Evolutionary conservation across 148 eudicot genomes (phyloP).

Genomic region (Spergularia bocconei): DNA sequence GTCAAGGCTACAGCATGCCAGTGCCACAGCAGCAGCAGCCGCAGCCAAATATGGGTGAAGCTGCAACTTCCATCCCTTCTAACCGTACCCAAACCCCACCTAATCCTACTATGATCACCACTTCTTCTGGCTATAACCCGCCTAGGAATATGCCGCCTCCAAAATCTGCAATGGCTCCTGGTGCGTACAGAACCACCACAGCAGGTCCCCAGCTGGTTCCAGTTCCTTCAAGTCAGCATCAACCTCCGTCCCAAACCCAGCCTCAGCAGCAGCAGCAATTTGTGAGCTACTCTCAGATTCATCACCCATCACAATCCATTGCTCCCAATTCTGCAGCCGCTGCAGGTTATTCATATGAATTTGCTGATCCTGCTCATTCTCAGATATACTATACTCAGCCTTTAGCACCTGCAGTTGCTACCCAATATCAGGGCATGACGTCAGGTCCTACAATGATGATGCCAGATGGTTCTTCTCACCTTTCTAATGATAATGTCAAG

Average conservation of each 20-base stretch:
- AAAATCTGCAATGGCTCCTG: constrained; percentile 51
- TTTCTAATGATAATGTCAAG: constrained; percentile 45
- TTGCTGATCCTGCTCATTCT: constrained; percentile 55
- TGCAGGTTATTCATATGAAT: constrained; percentile 62
- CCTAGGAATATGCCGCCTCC: constrained; percentile 39
- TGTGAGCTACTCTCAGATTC: constrained; percentile 58
- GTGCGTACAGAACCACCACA: constrained; percentile 46
- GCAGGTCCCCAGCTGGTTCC: constrained; percentile 44
- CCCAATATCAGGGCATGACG: constrained; percentile 65
- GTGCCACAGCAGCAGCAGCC: constrained; percentile 54
- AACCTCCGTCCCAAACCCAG: constrained; percentile 16
- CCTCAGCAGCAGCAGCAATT: constrained; percentile 47
- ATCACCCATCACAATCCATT: constrained; percentile 64
- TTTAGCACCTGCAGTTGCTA: constrained; percentile 48
- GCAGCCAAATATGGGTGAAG: constrained; percentile 38
- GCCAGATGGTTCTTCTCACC: constrained; percentile 56
- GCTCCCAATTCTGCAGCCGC: constrained; percentile 43
- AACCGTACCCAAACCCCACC: constrained; percentile 50
- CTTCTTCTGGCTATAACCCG: constrained; percentile 34
- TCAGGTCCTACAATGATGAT: constrained; percentile 33
- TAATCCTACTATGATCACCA: constrained; percentile 26
- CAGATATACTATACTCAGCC: constrained; percentile 69
- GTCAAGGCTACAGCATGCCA: constrained; percentile 61
- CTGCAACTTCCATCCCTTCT: constrained; percentile 29
- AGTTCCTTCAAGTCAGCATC: constrained; percentile 47